These are phyloP conservation scores for Combretum micranthum DNA, from an alignment of 345 rosid genomes.

Conservation along the genomic window DNA sequence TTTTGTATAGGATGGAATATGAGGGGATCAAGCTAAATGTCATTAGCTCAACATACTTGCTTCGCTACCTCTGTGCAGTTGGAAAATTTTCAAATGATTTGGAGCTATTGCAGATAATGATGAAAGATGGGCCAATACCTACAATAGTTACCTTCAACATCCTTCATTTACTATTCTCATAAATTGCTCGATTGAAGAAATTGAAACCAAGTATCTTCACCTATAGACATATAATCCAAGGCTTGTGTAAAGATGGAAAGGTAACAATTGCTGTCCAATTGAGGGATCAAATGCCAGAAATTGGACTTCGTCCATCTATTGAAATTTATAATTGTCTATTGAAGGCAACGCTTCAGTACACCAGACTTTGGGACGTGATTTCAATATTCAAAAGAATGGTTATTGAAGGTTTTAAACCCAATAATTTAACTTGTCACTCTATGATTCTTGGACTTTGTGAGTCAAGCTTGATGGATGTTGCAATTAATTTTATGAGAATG, in stretches of 20 bases:
- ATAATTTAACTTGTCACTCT: too few species aligned
- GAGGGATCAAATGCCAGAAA: constrained; percentile 16
- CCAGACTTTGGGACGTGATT: constrained; percentile 11
- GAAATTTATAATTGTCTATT: too few species aligned
- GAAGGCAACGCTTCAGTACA: constrained; percentile 14
- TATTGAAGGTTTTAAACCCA: constrained; percentile 16
- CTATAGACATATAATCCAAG: constrained; percentile 13
- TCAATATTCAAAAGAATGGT: constrained; percentile 13
- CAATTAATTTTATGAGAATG: too few species aligned
- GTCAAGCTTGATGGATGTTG: too few species aligned
- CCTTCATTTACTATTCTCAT: constrained; percentile 24
- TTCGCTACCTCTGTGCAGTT: constrained; percentile 17
- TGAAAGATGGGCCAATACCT: constrained; percentile 16
- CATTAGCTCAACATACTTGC: constrained; percentile 20
- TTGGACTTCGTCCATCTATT: too few species aligned
- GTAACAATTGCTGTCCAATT: constrained; percentile 15
- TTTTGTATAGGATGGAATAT: constrained; percentile 19
- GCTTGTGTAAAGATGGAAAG: constrained; percentile 18
- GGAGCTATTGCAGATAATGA: constrained; percentile 20
- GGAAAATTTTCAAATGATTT: too few species aligned
- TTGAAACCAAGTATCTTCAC: too few species aligned
- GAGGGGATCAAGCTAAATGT: constrained; percentile 20
- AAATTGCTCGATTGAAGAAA: constrained; percentile 13
- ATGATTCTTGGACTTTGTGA: too few species aligned
- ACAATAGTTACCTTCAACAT: constrained; percentile 14